phyloP scores from a whole-genome alignment of 2,329 filamentous ascomycete genomes.

The Magnaporthales sp. region DNA sequence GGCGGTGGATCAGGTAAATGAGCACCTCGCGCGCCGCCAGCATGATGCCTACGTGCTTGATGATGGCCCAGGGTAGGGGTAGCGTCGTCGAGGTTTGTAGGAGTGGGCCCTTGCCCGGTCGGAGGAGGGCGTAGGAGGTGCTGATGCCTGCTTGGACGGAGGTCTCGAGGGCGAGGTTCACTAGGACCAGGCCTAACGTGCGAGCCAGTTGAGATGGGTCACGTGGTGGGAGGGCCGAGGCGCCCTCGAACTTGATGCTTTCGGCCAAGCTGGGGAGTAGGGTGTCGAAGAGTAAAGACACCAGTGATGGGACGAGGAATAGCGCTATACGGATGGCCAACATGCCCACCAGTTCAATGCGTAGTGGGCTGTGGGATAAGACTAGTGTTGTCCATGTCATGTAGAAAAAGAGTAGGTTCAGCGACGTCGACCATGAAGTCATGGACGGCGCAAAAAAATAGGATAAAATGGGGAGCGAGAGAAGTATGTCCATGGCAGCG shows the following conservation, averaged over 20 bases:
- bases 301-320: constrained; percentile 63
- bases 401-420: constrained; percentile 85
- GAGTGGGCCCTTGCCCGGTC: constrained; percentile 24
- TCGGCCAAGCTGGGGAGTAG: constrained; percentile 60
- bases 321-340: constrained; percentile 59
- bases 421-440: constrained; percentile 65
- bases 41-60: constrained; percentile 37
- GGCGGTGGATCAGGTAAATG: constrained; percentile 67
- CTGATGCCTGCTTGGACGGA: constrained; percentile 33
- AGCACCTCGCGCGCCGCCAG: constrained; percentile 45
- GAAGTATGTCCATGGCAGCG: constrained; percentile 50
- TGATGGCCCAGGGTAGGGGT: constrained; percentile 43
- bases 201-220: constrained; percentile 23
- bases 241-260: constrained; percentile 59
- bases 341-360: constrained; percentile 66
- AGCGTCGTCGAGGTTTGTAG: constrained; percentile 40
- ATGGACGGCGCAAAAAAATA: constrained; percentile 54
- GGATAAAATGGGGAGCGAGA: constrained; percentile 65
- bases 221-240: constrained; percentile 38
- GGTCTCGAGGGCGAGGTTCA: constrained; percentile 36
- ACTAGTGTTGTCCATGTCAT: constrained; percentile 83
- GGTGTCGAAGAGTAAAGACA: constrained; percentile 67
- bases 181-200: constrained; percentile 28
- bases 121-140: constrained; percentile 23
- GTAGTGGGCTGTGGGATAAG: constrained; percentile 64